Evolutionary conservation across 176 grass and related monocot genomes (phyloP).

Genomic region (Puya raimondii): DNA sequence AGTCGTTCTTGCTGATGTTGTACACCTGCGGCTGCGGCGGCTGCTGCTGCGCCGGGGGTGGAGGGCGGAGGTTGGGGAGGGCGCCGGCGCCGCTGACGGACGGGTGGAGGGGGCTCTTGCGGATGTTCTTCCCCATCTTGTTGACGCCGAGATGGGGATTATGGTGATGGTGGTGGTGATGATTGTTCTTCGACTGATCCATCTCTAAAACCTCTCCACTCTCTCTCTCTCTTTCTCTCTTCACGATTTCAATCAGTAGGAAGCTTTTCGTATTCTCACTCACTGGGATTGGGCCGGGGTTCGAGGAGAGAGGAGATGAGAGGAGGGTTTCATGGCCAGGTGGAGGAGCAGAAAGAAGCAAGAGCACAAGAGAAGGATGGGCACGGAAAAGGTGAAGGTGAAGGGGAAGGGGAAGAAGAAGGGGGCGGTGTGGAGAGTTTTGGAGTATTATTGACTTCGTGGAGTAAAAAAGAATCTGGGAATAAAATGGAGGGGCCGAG

Average conservation of each 20-base stretch:
- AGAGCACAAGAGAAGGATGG: not conserved
- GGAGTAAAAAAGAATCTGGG: not conserved
- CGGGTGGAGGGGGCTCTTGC: slow-evolving; percentile 40
- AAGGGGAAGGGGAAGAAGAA: not conserved
- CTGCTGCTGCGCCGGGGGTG: slow-evolving; percentile 35
- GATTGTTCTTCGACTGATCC: slow-evolving; percentile 62
- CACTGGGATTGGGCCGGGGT: too few relatives aligned
- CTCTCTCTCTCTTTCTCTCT: not conserved
- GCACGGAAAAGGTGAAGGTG: not conserved
- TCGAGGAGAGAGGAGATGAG: too few relatives aligned
- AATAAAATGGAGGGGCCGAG: not conserved
- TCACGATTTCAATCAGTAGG: too few relatives aligned
- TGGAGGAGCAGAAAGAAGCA: not conserved
- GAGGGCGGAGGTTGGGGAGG: slow-evolving; percentile 37
- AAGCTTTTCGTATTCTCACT: too few relatives aligned
- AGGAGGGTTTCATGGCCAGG: not conserved
- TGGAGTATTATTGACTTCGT: not conserved
- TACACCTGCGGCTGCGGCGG: slow-evolving; percentile 95
- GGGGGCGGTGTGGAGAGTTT: not conserved
- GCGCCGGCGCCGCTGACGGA: not conserved
- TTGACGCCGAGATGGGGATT: slow-evolving; percentile 64
- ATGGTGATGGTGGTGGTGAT: slow-evolving; percentile 21
- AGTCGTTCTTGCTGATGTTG: slow-evolving; percentile 98
- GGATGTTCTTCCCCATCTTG: slow-evolving; percentile 74
- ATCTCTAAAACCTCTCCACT: slow-evolving; percentile 12